Evolutionary conservation across 2,329 filamentous ascomycete genomes (phyloP).

Genomic region (Tolypocladium guangdongense): DNA sequence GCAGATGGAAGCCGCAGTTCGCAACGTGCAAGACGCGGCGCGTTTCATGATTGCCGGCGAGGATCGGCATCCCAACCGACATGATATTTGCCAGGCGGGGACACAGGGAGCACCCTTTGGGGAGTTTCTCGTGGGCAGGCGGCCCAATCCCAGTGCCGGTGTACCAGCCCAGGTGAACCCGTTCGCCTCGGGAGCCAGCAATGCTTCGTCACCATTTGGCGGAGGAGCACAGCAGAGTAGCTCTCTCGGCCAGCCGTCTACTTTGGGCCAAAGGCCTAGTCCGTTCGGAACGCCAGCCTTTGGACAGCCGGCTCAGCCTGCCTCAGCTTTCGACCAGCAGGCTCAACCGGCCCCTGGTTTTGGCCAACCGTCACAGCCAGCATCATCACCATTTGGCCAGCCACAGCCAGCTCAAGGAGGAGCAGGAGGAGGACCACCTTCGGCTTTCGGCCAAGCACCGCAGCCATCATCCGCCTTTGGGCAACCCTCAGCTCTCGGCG

Average conservation of each 20-base stretch:
- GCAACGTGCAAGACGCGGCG: slow-evolving; percentile 60
- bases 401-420: slow-evolving; percentile 3
- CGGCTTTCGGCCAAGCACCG: slow-evolving; percentile 27
- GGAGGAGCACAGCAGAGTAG: slow-evolving; percentile 13
- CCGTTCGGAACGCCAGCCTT: slow-evolving; percentile 23
- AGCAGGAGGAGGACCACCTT: background rate
- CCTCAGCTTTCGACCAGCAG: slow-evolving; percentile 29
- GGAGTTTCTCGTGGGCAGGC: slow-evolving; percentile 30
- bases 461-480: slow-evolving; percentile 24
- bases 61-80: slow-evolving; percentile 65
- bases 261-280: slow-evolving; percentile 20
- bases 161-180: slow-evolving; percentile 24
- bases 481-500: slow-evolving; percentile 25
- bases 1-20: slow-evolving; percentile 61
- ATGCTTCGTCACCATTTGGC: slow-evolving; percentile 20
- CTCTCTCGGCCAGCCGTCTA: slow-evolving; percentile 28
- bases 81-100: slow-evolving; percentile 47
- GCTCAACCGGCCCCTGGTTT: background rate
- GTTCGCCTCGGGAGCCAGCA: slow-evolving; percentile 23
- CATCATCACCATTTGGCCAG: slow-evolving; percentile 27
- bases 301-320: slow-evolving; percentile 22
- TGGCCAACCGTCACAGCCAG: background rate
- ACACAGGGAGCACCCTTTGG: slow-evolving; percentile 32
- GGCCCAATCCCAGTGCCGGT: slow-evolving; percentile 13
- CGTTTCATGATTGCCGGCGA: slow-evolving; percentile 55